Evolutionary conservation across 805 yeast genomes (phyloP), one percentile per base, ranked within the genome.

Genomic region (Wickerhamiella shivajii): DNA sequence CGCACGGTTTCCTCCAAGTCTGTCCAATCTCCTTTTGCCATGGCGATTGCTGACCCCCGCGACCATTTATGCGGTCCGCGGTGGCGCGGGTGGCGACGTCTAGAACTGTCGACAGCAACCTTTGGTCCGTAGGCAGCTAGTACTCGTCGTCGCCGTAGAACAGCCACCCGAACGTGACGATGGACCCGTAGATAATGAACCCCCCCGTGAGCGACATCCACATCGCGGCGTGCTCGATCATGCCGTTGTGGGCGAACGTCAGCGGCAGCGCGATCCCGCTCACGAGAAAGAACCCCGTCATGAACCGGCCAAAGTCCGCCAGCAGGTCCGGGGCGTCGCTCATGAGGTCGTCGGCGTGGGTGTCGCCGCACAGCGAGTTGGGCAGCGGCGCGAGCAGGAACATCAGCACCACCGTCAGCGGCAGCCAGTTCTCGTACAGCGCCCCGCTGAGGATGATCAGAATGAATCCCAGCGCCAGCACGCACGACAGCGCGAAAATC

Each of bases 361-460:
- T 57, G 40, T 59, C 55, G 22, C 65, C 59, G 39, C 75, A 69
- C 6, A 76, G 42, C 7, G 76, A 64, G 39, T 76, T 74, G 4
- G 92, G 92, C 23, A 77, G 36, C 23, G 84, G 85, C 3, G 90
- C 85, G 25, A 74, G 39, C 24, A 71, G 61, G 52, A 77, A 77
- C 42, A 77, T 61, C 12, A 72, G 71, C 21, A 71, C 70, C 51
- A 78, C 81, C 24, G 76, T 66, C 38, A 87, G 65, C 23, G 98
- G 97, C 48, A 77, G 72, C 92, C 95, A 90, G 54, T 83, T 84
- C 30, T 80, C 78, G 59, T 71, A 81, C 9, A 90, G 63, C 2
- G 90, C 87, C 33, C 93, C 84, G 29, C 94, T 83, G 21, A 90
- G 63, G 17, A 87, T 79, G 27, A 85, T 83, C 42, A 90, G 62